phyloP scores from a whole-genome alignment of 306 rosid genomes.

The Lagenaria siceraria region DNA sequence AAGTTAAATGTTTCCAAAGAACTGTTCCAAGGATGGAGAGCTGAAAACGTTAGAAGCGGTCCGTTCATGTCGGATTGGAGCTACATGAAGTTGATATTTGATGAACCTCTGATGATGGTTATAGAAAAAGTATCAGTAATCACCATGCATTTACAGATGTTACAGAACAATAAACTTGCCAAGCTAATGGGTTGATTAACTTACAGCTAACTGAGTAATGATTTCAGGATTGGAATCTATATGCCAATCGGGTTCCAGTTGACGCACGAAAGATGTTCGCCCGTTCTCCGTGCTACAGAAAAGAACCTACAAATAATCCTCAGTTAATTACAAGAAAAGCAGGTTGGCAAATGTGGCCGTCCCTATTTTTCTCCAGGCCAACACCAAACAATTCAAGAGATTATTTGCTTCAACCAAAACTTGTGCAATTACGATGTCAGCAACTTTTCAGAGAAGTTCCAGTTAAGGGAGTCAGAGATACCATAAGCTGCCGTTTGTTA shows the following conservation, averaged over 20 bases:
- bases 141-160: neutral
- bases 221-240: slow-evolving; percentile 76
- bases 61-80: slow-evolving; percentile 49
- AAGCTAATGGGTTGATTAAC: slow-evolving; percentile 6
- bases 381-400: neutral
- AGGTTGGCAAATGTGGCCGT: neutral
- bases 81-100: slow-evolving; percentile 77
- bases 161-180: neutral
- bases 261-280: slow-evolving; percentile 82
- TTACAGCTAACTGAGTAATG: slow-evolving; percentile 68
- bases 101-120: slow-evolving; percentile 74
- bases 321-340: neutral
- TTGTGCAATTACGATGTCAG: neutral
- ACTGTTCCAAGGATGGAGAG: slow-evolving; percentile 75
- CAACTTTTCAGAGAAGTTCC: neutral
- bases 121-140: slow-evolving; percentile 17
- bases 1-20: slow-evolving; percentile 68
- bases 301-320: slow-evolving; percentile 48
- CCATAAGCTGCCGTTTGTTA: neutral
- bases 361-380: neutral
- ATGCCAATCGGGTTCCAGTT: slow-evolving; percentile 99
- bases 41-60: slow-evolving; percentile 57
- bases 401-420: neutral
- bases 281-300: slow-evolving; percentile 84
- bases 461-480: neutral